Base-by-base conservation (phyloP, 148 eudicot genomes). In the Vaccinium darrowii region DNA sequence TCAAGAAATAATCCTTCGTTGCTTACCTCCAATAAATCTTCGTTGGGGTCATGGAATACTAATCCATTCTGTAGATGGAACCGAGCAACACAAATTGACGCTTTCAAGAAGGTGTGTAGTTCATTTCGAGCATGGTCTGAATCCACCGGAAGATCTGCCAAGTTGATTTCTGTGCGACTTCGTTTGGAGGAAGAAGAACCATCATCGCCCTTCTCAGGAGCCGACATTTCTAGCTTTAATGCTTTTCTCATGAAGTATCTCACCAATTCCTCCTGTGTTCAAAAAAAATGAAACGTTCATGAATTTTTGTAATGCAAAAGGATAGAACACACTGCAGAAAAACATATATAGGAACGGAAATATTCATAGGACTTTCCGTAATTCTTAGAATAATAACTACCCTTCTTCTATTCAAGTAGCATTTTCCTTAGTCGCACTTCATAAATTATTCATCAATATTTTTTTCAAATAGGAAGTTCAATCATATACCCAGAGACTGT, bases 1-100 rank as follows among this genome's bases (percentile, higher is more conserved):
- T 58, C 63, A 18, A 87, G 25, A 80, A 87, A 80, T 15, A 73
- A 52, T 3, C 77, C 78, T 54, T 53, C 67, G 1, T 87, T 87
- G 13, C 43, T 54, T 19, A 80, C 69, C n/a, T 62, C 69, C 0
- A n/a, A 0, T 1, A 21, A n/a, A 62, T 21, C 0, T 2, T 62
- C 27, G 12, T 62, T 62, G 27, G 25, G 27, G 8, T 62, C 69
- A 62, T 21, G 69, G 69, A 62, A 62, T 8, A 21, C 27, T n/a
- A 62, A 62, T 62, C 27, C 69, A 8, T n/a, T 23, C 27, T 11
- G 8, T 62, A 62, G 69, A 21, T n/a, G 12, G 27, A 21, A 21
- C 69, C 25, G 4, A 62, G 67, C 67, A 21, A 21, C 67, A 62
- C 25, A 62, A 21, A 62, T 10, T 62, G 67, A 62, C n/a, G 67